Base-by-base conservation (phyloP, 345 rosid genomes). In the Brassica carinata region DNA sequence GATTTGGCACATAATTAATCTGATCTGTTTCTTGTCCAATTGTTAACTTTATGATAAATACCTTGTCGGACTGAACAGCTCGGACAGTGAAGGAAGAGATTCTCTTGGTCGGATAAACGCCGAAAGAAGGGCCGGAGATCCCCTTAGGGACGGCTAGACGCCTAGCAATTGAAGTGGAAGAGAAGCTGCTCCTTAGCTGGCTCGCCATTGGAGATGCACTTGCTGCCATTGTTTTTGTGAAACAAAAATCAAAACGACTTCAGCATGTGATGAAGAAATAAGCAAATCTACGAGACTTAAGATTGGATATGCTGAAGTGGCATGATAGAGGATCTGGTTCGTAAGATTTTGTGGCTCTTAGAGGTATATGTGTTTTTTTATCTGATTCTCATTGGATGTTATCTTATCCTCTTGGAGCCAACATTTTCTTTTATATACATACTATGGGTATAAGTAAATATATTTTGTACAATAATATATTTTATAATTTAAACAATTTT, bases 161-260 rank as follows among this genome's bases (percentile, higher is more conserved):
- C 38, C 85, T 85, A 2, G 84, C 73, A 10, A 73, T 43, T 10
- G 93, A 83, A 2, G 94, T 67, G 30, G 97, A 84, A 34, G 97
- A 84, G 72, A 93, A 93, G 87, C 89, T 86, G 86, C 89, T 88
- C 84, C 83, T 90, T 26, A 93, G 90, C 71, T 89, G 98, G 86
- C 90, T 89, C 11, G 94, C 98, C 96, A 96, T 90, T 73, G 99
- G 92, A 87, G 94, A 87, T 76, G 93, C 85, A 76, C 90, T 79
- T 58, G 89, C 71, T 68, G 94, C 88, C 90, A 87, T 88, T 70
- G 23, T 7, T 29, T 27, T 26, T 15, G 18, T 62, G 75, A 74
- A 53, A 69, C 2, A 26, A 67, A 33, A 51, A 48, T 14, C 58
- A 64, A 48, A 65, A 2, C 3, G 64, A 11, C 6, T 23, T 36